A percentile compares a stretch with the other conserved stretches of the same genome.
phyloP scores from a whole-genome alignment of 108 stramenopile species.

The Cyclotella baltica region DNA sequence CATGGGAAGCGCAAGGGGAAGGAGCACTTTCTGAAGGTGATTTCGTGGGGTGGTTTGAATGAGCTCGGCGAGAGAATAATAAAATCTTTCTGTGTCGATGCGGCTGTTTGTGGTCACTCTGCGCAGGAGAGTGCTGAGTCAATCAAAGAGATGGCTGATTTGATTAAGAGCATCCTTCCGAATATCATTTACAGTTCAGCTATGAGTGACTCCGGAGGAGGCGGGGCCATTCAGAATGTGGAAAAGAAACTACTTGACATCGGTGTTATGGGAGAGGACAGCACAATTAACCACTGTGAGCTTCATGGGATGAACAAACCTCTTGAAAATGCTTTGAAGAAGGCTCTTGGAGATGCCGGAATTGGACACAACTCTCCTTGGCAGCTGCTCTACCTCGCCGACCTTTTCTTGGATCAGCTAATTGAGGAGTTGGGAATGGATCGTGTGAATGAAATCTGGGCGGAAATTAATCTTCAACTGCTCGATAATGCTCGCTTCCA shows the following conservation, averaged over 20 bases:
- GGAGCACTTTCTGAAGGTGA: not conserved
- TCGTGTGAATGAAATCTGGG: too few relatives aligned
- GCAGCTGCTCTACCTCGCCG: not conserved
- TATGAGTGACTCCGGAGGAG: not conserved
- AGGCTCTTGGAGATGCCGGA: not conserved
- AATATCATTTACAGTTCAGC: not conserved
- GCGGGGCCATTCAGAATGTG: not conserved
- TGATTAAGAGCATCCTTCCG: not conserved
- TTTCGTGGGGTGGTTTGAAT: not conserved
- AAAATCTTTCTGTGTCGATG: not conserved
- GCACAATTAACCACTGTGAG: too few relatives aligned
- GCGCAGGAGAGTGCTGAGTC: not conserved
- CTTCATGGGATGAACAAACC: not conserved
- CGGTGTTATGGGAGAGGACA: not conserved
- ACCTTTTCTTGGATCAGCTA: not conserved
- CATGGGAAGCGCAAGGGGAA: not conserved
- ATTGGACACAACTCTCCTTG: not conserved
- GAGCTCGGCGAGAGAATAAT: not conserved
- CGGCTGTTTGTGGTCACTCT: not conserved
- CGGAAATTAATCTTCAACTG: too few relatives aligned
- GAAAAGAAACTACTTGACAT: not conserved
- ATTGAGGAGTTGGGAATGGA: too few relatives aligned
- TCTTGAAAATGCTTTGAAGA: not conserved
- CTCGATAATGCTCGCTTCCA: too few relatives aligned
- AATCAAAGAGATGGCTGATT: not conserved